phyloP scores from a whole-genome alignment of 441 rosid genomes.

The Erysimum pusillum region DNA sequence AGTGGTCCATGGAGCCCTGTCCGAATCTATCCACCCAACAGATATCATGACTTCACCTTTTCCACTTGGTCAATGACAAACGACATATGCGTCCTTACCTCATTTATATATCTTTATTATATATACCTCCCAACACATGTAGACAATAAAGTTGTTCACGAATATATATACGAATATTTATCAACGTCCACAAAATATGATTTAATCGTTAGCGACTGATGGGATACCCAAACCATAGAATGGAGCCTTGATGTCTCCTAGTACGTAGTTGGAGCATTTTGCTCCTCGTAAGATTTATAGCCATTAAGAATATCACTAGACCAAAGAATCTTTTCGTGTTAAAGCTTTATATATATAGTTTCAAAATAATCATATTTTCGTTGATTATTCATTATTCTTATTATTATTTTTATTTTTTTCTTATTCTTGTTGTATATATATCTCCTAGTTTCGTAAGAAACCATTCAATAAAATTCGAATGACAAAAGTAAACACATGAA shows the following conservation, averaged over 20 bases:
- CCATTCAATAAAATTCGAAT: not conserved
- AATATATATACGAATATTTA: conserved; percentile 23
- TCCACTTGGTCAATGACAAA: conserved; percentile 48
- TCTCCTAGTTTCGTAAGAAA: not conserved
- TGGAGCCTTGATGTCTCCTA: conserved; percentile 38
- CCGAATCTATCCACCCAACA: conserved; percentile 47
- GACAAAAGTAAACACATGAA: conserved; percentile 3
- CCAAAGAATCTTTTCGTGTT: conserved; percentile 15
- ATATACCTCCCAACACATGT: conserved; percentile 24
- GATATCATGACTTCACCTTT: conserved; percentile 41
- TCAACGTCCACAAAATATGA: conserved; percentile 33
- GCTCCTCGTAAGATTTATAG: conserved; percentile 1
- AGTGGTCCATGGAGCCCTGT: conserved; percentile 47
- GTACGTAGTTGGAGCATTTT: conserved; percentile 22
- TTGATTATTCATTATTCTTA: conserved; percentile 9
- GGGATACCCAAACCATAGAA: conserved; percentile 33
- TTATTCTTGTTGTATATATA: too few relatives aligned
- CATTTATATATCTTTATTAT: conserved; percentile 29
- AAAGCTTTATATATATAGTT: not conserved
- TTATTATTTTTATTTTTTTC: too few relatives aligned
- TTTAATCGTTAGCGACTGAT: conserved; percentile 37
- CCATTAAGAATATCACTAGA: conserved; percentile 26
- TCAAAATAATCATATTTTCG: not conserved
- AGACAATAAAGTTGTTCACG: conserved; percentile 23
- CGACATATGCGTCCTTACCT: conserved; percentile 29